Conservation (phyloP, 306 rosid genomes). For the Castanospermum australe region DNA sequence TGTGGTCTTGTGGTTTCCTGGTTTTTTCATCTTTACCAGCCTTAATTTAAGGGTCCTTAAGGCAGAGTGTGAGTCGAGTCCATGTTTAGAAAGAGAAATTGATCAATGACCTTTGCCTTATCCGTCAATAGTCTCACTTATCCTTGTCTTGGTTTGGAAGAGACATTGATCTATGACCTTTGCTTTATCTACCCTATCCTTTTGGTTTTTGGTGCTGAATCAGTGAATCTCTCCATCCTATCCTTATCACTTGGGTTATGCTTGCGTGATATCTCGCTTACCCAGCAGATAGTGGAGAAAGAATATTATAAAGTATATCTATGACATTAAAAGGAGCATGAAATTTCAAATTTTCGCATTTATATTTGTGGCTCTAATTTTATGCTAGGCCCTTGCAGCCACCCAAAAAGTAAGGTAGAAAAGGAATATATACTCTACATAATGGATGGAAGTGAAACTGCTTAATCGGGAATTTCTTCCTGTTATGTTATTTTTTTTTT, state of each 20-base stretch:
- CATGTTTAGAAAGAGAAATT: neutral
- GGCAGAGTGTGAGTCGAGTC: neutral
- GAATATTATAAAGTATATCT: neutral
- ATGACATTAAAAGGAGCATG: neutral
- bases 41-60: neutral
- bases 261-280: neutral
- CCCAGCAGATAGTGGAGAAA: neutral
- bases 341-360: neutral
- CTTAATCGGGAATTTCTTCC: neutral
- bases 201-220: neutral
- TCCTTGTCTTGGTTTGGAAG: neutral
- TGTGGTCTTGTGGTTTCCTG: neutral
- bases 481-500: neutral
- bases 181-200: neutral
- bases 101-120: neutral
- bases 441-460: neutral
- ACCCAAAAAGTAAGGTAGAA: neutral
- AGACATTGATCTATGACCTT: neutral
- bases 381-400: neutral
- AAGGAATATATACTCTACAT: neutral
- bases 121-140: neutral
- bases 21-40: neutral
- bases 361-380: neutral
- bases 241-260: neutral
- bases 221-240: neutral